A percentile compares a stretch with the other conserved stretches of the same genome.
phyloP scores from a whole-genome alignment of 768 basidiomycete species.

The Psilocybe subaeruginosa region DNA sequence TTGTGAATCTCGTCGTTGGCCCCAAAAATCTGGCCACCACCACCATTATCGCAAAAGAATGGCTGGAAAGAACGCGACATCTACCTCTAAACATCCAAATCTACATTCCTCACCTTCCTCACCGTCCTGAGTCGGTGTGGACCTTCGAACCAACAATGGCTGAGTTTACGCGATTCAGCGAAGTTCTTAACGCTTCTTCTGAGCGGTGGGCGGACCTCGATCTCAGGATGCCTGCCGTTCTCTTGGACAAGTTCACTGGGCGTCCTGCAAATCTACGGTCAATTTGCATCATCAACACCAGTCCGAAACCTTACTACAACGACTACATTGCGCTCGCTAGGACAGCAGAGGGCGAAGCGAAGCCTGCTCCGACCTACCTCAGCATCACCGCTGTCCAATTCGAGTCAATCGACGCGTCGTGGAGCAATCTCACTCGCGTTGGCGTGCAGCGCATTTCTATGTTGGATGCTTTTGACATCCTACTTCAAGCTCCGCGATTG shows the following conservation, averaged over 20 bases:
- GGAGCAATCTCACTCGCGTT: neutral
- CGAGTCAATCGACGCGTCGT: neutral
- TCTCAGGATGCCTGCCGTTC: neutral
- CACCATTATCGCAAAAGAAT: neutral
- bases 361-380: neutral
- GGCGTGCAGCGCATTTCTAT: neutral
- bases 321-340: neutral
- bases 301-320: neutral
- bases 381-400: neutral
- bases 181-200: neutral
- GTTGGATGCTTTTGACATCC: neutral
- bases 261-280: neutral
- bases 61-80: neutral
- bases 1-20: neutral
- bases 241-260: neutral
- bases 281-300: neutral
- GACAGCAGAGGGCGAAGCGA: neutral
- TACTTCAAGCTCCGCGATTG: neutral
- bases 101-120: neutral
- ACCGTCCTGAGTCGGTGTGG: too few species aligned
- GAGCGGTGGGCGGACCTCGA: neutral
- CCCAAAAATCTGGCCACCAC: neutral
- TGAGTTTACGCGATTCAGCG: neutral
- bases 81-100: neutral
- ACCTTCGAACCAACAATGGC: neutral